Evolutionary conservation across 352 stramenopile genomes (phyloP), one percentile per base, ranked within the genome.

Genomic region (Phytophthora fragariae): DNA sequence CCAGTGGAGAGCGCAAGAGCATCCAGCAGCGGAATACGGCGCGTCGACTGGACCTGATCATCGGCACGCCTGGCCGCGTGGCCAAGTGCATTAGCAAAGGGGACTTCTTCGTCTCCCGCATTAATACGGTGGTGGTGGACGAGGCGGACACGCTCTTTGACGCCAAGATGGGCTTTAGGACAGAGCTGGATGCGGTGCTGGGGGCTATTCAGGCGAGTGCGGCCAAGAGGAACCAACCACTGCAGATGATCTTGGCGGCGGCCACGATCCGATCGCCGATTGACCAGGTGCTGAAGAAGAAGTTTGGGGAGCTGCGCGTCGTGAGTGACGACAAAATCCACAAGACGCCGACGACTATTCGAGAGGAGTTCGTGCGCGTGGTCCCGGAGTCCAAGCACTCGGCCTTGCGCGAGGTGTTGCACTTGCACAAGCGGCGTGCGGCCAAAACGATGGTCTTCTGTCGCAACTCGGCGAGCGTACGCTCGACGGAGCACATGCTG

Each of bases 141-240:
- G 89, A 96, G 63, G 89, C 89, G 8, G 89, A 96, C 52, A 95
- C 85, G 59, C 58, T 96, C 2, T 82, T 96, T 19, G 88, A 95
- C 62, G 85, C 83, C 49, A 95, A 94, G 59, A 93, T 94, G 85
- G 89, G 89, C 8, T 96, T 96, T 64, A 79, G 83, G 3, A 84
- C 74, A 24, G 85, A 94, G 63, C 69, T 96, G 15, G 88, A 96
- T 61, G 84, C 80, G 8, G 84, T 96, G 19, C 71, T 96, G 14
- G 73, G 60, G 1, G 78, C 86, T 1, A 88, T 95, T 49, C 83
- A 92, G 55, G 79, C 77, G 21, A 95, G 89, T 58, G 86, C 84
- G 0, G 73, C 75, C 39, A 94, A 92, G 73, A 81, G 84, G 17
- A 71, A 78, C 0, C 56, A 83, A 15, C 65, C 84, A 24, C 49